phyloP scores from a whole-genome alignment of 805 yeast genomes.

The Metschnikowia aberdeeniae region DNA sequence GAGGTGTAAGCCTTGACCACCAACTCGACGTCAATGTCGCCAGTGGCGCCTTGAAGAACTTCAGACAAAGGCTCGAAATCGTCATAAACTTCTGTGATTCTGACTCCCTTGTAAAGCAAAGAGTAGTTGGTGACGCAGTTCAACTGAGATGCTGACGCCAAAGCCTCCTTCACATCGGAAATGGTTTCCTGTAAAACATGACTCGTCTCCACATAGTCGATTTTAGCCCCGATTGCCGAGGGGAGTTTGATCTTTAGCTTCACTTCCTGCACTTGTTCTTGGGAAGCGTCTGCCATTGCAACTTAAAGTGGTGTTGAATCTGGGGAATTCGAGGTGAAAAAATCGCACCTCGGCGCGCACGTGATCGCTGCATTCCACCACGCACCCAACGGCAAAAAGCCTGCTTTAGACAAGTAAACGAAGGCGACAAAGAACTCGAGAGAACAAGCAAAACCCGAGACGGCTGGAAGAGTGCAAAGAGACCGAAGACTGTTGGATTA shows the following conservation, averaged over 20 bases:
- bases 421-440: too few species aligned
- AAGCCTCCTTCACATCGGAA: conserved; percentile 53
- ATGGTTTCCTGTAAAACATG: conserved; percentile 44
- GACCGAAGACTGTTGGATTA: too few species aligned
- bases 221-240: conserved; percentile 16
- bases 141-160: conserved; percentile 54
- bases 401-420: background rate
- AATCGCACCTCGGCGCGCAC: conserved; percentile 3
- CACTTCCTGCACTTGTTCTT: conserved; percentile 18
- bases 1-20: conserved; percentile 57
- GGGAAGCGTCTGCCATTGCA: conserved; percentile 16
- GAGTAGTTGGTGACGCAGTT: conserved; percentile 60
- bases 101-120: conserved; percentile 35
- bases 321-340: conserved; percentile 3
- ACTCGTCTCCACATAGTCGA: conserved; percentile 25
- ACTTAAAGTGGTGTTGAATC: background rate
- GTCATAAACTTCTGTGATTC: conserved; percentile 26
- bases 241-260: conserved; percentile 22
- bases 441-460: too few species aligned
- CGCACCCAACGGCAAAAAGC: background rate
- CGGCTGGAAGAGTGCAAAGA: too few species aligned
- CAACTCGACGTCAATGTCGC: conserved; percentile 40
- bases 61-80: conserved; percentile 27
- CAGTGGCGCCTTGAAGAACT: conserved; percentile 19
- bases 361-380: background rate